phyloP scores from a whole-genome alignment of 228 moss, liverwort and hornwort genomes.

The Sphagnum fallax region DNA sequence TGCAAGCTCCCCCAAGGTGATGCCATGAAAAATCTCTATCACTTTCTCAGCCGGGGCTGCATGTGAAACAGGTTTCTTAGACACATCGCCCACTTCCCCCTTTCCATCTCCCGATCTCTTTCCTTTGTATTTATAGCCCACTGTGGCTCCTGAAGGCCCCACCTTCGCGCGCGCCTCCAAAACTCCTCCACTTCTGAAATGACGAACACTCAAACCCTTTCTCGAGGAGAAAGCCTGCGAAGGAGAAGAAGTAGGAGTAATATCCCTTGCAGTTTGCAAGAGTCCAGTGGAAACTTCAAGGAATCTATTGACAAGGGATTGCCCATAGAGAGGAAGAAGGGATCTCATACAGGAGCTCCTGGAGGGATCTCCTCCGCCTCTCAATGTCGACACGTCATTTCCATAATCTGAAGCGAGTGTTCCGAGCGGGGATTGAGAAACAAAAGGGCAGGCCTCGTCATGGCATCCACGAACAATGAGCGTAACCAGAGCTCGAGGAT shows the following conservation, averaged over 20 bases:
- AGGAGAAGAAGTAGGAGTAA: neutral
- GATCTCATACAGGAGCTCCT: no score
- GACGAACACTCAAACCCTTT: neutral
- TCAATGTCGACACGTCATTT: no score
- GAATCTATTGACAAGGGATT: neutral
- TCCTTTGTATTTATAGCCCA: conserved; percentile 33
- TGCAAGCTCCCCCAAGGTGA: conserved; percentile 29
- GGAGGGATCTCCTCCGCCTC: no score
- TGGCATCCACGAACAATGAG: no score
- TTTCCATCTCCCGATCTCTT: conserved; percentile 22
- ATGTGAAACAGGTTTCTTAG: conserved; percentile 11
- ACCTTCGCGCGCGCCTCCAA: conserved; percentile 27
- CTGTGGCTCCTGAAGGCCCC: conserved; percentile 28
- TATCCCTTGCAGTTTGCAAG: neutral
- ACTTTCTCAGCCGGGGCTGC: conserved; percentile 12
- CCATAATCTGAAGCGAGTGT: no score
- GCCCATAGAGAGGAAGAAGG: no score
- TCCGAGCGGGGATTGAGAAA: no score
- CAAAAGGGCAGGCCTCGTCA: no score
- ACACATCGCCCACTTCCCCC: conserved; percentile 1
- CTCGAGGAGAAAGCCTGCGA: neutral
- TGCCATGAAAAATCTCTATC: conserved; percentile 31
- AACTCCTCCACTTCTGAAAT: conserved; percentile 26
- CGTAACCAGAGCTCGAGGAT: no score
- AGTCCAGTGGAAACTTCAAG: neutral